Base-by-base conservation (phyloP, 2,329 filamentous ascomycete genomes). In the Monilinia fructicola region DNA sequence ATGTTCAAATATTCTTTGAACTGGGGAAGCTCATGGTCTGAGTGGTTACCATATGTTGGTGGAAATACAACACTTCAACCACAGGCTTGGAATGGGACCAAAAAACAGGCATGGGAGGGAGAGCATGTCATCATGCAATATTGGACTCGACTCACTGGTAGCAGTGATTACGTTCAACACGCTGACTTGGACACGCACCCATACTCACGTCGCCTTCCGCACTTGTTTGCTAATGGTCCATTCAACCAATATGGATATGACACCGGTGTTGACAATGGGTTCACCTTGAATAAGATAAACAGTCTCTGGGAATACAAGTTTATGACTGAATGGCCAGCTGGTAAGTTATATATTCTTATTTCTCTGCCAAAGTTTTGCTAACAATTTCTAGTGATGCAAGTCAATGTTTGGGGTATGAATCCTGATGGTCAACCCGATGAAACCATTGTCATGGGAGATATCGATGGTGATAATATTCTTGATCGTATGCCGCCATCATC, bases 351-450 rank as follows among this genome's bases (percentile, higher is more conserved):
- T 26, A 3, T 10, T n/a, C 16, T 10, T 4, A 7, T 9, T n/a
- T 9, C 18, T 44, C 10, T 40, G 11, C 18, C 1, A 10, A 42
- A 31, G 21, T 16, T 10, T 4, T 48, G 46, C 62, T 67, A 58
- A 67, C 21, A 16, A 44, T 46, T 38, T 55, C 21, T 42, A 67
- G 66, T 67, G n/a, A 38, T 86, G 66, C 86, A 89, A 72, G 77
- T 89, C 67, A 90, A 89, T 70, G 80, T 87, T 6, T 90, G 87
- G 87, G 87, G 87, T 62, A 85, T 89, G 74, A 87, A 89, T 71
- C 82, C 83, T 0, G 82, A 88, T 74, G 85, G 86, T 26, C 77
- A 84, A 70, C 86, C 87, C 0, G 87, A 90, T 74, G 80, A 85
- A 68, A 82, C 82, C 10, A 81, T 80, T 65, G 82, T 87, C 2